Conservation (phyloP, 352 stramenopile species). For the Globisporangium carolinianum region DNA sequence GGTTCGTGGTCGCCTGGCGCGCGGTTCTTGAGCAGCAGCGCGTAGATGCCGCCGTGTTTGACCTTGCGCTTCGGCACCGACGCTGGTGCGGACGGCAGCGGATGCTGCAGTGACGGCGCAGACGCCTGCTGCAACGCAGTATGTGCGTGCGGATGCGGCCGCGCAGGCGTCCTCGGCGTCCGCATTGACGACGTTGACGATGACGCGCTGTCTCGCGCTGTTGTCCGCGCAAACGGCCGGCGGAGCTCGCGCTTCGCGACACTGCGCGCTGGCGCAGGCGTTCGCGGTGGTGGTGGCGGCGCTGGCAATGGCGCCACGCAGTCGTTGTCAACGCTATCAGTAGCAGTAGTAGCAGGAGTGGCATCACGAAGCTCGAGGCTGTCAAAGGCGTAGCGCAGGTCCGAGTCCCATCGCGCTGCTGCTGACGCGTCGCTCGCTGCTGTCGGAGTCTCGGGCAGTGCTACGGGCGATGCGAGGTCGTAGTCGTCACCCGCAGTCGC, state of each 20-base stretch:
- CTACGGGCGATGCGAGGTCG: constrained; percentile 58
- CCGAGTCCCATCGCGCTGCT: constrained; percentile 19
- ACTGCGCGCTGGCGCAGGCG: constrained; percentile 4
- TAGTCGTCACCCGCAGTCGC: constrained; percentile 37
- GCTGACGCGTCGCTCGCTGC: constrained; percentile 5
- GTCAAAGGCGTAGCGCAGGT: constrained; percentile 12
- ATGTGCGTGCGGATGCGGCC: background rate
- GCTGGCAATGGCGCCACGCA: too few relatives aligned
- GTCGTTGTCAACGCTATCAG: too few relatives aligned
- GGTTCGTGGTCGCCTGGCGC: constrained; percentile 32
- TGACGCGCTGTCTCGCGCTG: background rate
- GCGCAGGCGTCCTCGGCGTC: background rate
- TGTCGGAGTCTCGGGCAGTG: constrained; percentile 36
- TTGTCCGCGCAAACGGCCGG: constrained; percentile 1
- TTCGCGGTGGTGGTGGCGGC: background rate
- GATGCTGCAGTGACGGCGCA: constrained; percentile 1
- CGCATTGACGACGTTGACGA: background rate
- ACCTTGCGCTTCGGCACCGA: constrained; percentile 40
- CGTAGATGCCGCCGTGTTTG: constrained; percentile 76
- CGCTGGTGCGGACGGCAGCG: background rate
- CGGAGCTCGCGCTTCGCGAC: constrained; percentile 5
- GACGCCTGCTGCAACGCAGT: background rate
- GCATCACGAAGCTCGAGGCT: background rate
- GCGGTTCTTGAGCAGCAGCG: constrained; percentile 62
- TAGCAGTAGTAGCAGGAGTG: background rate